These are phyloP conservation scores for Rachicladosporium sp. DNA, from an alignment of 2,329 filamentous ascomycete genomes.

Conservation along the genomic window DNA sequence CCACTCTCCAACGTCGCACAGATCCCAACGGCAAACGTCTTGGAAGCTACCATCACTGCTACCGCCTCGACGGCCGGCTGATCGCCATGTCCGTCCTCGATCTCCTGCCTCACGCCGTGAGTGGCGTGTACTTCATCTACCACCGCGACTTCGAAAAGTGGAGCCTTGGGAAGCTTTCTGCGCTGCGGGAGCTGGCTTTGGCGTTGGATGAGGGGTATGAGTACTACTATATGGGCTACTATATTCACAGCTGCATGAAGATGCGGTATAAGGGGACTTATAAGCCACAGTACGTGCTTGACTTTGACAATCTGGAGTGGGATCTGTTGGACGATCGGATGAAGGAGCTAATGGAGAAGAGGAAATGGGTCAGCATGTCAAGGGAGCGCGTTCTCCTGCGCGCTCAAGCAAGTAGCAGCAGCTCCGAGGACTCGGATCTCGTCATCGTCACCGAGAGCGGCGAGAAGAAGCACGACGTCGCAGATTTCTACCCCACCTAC, in stretches of 20 bases:
- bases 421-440: background rate
- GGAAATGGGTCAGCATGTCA: conserved; percentile 41
- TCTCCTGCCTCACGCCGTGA: conserved; percentile 62
- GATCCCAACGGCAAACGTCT: conserved; percentile 41
- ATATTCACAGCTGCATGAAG: conserved; percentile 69
- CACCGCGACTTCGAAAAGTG: conserved; percentile 59
- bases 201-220: conserved; percentile 57
- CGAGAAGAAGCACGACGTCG: background rate
- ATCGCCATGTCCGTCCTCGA: conserved; percentile 69
- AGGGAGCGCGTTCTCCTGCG: conserved; percentile 16
- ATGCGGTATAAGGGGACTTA: conserved; percentile 81
- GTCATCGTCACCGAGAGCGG: background rate
- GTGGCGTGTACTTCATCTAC: conserved; percentile 75
- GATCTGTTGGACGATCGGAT: conserved; percentile 20
- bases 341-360: conserved; percentile 36
- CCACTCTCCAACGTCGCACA: conserved; percentile 45
- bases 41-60: conserved; percentile 73
- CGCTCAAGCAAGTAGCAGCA: background rate
- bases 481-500: conserved; percentile 2
- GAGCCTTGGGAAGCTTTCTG: conserved; percentile 63
- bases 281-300: conserved; percentile 59
- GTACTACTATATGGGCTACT: conserved; percentile 76
- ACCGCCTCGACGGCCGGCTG: conserved; percentile 61
- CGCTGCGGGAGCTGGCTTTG: conserved; percentile 59
- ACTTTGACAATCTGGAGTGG: conserved; percentile 39